These are phyloP conservation scores for Allium cepa DNA, from an alignment of 106 monocot species.

Conservation along the genomic window DNA sequence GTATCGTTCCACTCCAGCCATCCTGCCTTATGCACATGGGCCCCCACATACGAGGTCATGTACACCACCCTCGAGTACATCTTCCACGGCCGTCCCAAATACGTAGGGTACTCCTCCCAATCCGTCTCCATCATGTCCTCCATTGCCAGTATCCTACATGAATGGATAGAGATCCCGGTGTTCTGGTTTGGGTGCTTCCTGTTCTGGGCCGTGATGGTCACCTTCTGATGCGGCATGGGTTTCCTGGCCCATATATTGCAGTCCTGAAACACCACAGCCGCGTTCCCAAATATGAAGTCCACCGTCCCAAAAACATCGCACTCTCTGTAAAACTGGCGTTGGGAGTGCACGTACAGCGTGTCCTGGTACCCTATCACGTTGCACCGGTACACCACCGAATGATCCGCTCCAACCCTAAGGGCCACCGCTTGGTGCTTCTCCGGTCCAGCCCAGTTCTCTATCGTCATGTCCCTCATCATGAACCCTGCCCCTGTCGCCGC, in stretches of 20 bases:
- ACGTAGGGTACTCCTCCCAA: constrained; percentile 19
- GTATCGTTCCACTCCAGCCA: not conserved
- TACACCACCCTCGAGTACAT: constrained; percentile 39
- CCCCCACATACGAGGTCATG: constrained; percentile 35
- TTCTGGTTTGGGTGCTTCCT: constrained; percentile 72
- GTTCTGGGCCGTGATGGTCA: constrained; percentile 70
- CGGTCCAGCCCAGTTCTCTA: constrained; percentile 71
- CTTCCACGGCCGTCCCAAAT: constrained; percentile 74
- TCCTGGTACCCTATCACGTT: constrained; percentile 70
- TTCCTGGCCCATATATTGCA: constrained; percentile 56
- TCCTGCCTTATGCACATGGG: constrained; percentile 23
- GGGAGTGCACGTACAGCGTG: constrained; percentile 69
- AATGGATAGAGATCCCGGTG: constrained; percentile 81
- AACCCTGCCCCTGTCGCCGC: constrained; percentile 59
- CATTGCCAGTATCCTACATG: constrained; percentile 14
- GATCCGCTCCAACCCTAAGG: constrained; percentile 69
- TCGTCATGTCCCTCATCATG: constrained; percentile 59
- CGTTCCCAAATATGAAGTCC: constrained; percentile 92
- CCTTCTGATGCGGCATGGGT: constrained; percentile 54
- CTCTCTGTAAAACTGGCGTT: constrained; percentile 73
- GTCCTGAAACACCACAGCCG: constrained; percentile 72
- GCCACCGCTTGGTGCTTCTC: constrained; percentile 79
- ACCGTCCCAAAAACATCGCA: constrained; percentile 81
- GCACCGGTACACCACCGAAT: constrained; percentile 58
- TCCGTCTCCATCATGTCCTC: constrained; percentile 22